These are phyloP conservation scores for Zygosaccharomyces pseudorouxii DNA, from an alignment of 805 yeast genomes.

Conservation along the genomic window DNA sequence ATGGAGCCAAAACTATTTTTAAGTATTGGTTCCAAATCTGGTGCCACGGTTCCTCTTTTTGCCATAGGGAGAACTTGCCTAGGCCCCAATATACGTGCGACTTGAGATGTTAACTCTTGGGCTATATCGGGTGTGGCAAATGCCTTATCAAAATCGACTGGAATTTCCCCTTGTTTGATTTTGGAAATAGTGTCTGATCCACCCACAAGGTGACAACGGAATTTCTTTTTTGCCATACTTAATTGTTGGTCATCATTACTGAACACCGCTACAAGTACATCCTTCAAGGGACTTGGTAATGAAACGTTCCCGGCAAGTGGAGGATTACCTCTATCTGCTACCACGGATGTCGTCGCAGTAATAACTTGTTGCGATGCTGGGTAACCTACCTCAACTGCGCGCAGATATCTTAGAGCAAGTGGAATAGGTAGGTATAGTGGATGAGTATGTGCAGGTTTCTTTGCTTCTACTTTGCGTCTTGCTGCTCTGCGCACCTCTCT, in stretches of 20 bases:
- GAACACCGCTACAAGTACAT: conserved; percentile 62
- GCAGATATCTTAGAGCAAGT: conserved; percentile 66
- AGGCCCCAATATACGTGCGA: conserved; percentile 85
- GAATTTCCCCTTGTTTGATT: conserved; percentile 48
- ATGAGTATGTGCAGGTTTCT: conserved; percentile 40
- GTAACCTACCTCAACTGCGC: conserved; percentile 91
- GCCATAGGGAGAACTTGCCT: conserved; percentile 82
- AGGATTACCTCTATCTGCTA: conserved; percentile 72
- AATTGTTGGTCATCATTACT: conserved; percentile 52
- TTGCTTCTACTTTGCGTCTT: conserved; percentile 38
- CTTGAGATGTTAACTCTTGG: conserved; percentile 49
- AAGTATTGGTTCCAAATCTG: conserved; percentile 55
- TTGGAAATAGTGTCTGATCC: conserved; percentile 63
- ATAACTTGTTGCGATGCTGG: conserved; percentile 67
- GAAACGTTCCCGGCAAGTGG: conserved; percentile 67
- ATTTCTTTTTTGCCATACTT: conserved; percentile 45
- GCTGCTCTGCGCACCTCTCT: conserved; percentile 37
- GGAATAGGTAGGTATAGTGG: conserved; percentile 72
- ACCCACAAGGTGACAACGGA: conserved; percentile 66
- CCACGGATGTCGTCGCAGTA: conserved; percentile 56
- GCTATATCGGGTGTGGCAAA: conserved; percentile 83
- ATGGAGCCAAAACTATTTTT: conserved; percentile 56
- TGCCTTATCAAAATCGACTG: conserved; percentile 62
- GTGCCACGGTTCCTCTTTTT: conserved; percentile 80
- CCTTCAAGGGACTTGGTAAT: conserved; percentile 69